Evolutionary conservation across 2,329 filamentous ascomycete genomes (phyloP).

Genomic region (Penicillium sumatraense): DNA sequence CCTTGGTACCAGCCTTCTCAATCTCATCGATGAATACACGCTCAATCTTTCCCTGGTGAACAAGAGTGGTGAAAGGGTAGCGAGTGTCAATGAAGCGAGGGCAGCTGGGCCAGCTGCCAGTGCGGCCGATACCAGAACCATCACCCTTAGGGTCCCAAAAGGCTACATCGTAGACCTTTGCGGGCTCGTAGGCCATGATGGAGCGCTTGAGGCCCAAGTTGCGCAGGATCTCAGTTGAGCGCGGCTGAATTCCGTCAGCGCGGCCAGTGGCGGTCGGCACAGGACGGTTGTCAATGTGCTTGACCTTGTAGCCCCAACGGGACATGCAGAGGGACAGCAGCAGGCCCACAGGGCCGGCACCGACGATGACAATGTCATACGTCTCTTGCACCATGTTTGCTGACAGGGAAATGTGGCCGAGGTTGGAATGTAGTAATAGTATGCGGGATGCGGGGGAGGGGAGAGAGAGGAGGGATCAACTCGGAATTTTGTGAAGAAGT

Average conservation of each 20-base stretch:
- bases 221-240: constrained; percentile 81
- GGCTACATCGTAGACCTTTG: constrained; percentile 76
- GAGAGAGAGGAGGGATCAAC: too few relatives aligned
- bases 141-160: constrained; percentile 65
- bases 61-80: constrained; percentile 66
- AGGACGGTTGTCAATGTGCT: constrained; percentile 88
- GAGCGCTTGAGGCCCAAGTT: constrained; percentile 89
- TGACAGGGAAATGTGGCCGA: constrained; percentile 8
- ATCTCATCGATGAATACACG: constrained; percentile 66
- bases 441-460: background rate
- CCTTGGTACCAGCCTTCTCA: constrained; percentile 59
- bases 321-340: constrained; percentile 86
- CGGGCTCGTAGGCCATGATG: constrained; percentile 86
- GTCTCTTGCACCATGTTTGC: constrained; percentile 47
- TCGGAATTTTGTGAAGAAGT: background rate
- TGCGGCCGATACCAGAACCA: constrained; percentile 61
- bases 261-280: constrained; percentile 85
- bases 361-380: constrained; percentile 79
- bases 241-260: constrained; percentile 89
- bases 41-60: constrained; percentile 68
- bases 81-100: constrained; percentile 75
- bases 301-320: constrained; percentile 92
- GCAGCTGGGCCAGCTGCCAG: constrained; percentile 81
- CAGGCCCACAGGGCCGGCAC: constrained; percentile 85
- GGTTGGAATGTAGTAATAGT: background rate